phyloP scores from a whole-genome alignment of 2,329 filamentous ascomycete species.

The Talaromyces funiculosus region DNA sequence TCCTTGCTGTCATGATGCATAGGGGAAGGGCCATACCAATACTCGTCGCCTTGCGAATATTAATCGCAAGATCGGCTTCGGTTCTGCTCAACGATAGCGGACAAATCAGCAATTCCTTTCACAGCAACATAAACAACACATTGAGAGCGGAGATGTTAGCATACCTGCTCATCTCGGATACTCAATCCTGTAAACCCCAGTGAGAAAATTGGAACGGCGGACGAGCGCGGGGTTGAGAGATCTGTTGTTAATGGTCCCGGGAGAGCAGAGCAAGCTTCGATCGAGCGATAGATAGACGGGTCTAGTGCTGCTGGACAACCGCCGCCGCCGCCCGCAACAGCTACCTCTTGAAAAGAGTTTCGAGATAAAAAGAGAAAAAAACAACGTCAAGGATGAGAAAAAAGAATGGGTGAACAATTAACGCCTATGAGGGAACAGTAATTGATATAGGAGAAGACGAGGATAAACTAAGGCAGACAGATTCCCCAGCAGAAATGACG shows the following conservation, averaged over 20 bases:
- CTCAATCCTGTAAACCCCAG: not conserved
- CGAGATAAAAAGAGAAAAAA: not conserved
- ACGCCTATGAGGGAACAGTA: not conserved
- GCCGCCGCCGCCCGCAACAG: not conserved
- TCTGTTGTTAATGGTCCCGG: not conserved
- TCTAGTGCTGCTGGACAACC: not conserved
- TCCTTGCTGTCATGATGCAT: not conserved
- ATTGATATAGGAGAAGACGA: not conserved
- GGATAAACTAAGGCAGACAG: conserved; percentile 6
- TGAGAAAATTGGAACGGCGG: not conserved
- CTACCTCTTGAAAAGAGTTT: not conserved
- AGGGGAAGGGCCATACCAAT: conserved; percentile 42
- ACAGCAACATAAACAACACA: not conserved
- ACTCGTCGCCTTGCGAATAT: conserved; percentile 63
- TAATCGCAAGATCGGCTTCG: conserved; percentile 59
- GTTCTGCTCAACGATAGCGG: conserved; percentile 38
- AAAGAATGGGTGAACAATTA: not conserved
- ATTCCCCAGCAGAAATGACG: conserved; percentile 9
- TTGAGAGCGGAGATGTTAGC: too few species aligned
- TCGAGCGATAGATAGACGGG: not conserved
- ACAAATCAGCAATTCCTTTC: conserved; percentile 16
- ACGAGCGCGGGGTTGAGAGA: not conserved
- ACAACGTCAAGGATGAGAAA: not conserved
- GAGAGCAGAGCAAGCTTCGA: not conserved
- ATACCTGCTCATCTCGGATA: conserved; percentile 56